These are phyloP conservation scores for Salisapilia sapeloensis DNA, from an alignment of 352 stramenopile species.

Conservation along the genomic window DNA sequence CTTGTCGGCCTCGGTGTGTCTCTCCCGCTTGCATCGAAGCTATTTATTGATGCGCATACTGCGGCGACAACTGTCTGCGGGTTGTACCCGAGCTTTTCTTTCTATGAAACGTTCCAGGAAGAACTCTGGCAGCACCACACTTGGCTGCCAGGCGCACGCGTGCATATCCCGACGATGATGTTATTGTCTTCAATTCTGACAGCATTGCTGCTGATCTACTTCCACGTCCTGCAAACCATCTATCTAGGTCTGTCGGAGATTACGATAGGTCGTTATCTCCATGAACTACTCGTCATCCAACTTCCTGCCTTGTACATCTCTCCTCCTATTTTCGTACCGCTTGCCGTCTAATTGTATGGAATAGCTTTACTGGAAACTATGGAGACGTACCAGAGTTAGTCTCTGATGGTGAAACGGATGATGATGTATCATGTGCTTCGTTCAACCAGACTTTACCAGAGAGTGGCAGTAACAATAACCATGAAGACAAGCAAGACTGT, in stretches of 20 bases:
- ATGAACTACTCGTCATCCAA: constrained; percentile 25
- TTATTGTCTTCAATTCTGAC: constrained; percentile 15
- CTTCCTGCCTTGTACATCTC: constrained; percentile 31
- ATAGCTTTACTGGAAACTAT: not conserved
- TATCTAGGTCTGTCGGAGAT: constrained; percentile 29
- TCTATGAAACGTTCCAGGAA: constrained; percentile 32
- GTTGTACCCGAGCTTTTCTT: constrained; percentile 45
- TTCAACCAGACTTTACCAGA: not conserved
- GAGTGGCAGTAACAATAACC: constrained; percentile 4
- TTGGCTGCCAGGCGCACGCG: constrained; percentile 17
- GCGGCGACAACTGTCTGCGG: constrained; percentile 23
- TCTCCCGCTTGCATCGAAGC: constrained; percentile 17
- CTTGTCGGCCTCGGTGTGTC: constrained; percentile 22
- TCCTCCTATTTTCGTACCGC: not conserved
- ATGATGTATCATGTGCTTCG: not conserved
- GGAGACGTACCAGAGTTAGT: constrained; percentile 35
- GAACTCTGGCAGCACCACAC: constrained; percentile 42
- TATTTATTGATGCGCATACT: constrained; percentile 25
- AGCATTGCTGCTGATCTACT: constrained; percentile 12
- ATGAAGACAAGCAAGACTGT: constrained; percentile 8
- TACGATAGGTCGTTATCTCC: constrained; percentile 33
- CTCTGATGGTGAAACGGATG: constrained; percentile 16
- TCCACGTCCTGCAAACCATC: constrained; percentile 17
- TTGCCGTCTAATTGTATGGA: constrained; percentile 1
- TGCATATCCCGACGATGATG: constrained; percentile 21